Evolutionary conservation across 2,329 filamentous ascomycete species (phyloP).

Genomic region (Talaromyces sp.): DNA sequence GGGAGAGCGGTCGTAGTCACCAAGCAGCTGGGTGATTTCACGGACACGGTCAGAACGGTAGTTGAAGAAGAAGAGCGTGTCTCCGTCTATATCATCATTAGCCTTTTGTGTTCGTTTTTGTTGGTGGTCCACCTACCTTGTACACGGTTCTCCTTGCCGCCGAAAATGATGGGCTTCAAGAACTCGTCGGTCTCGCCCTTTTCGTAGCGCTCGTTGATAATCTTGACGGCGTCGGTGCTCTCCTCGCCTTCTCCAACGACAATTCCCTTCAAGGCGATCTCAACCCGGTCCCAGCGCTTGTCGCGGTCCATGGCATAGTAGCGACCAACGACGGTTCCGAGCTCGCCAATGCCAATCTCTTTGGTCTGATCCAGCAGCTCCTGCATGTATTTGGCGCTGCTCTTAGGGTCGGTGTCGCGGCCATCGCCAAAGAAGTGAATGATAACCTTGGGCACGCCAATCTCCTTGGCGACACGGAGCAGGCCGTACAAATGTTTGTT

Average conservation of each 20-base stretch:
- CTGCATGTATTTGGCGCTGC: slow-evolving; percentile 79
- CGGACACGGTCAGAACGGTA: slow-evolving; percentile 97
- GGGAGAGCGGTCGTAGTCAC: slow-evolving; percentile 85
- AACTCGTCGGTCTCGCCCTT: slow-evolving; percentile 94
- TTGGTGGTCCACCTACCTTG: slow-evolving; percentile 53
- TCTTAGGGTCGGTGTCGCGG: slow-evolving; percentile 96
- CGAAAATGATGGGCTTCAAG: slow-evolving; percentile 93
- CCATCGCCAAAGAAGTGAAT: slow-evolving; percentile 99
- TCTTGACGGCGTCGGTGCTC: slow-evolving; percentile 75
- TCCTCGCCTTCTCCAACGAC: slow-evolving; percentile 82
- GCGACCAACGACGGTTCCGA: slow-evolving; percentile 88
- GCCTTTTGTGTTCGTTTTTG: not conserved
- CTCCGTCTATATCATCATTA: slow-evolving; percentile 57
- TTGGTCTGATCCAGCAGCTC: slow-evolving; percentile 73
- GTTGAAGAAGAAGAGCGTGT: slow-evolving; percentile 99
- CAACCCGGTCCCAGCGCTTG: slow-evolving; percentile 96
- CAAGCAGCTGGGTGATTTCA: slow-evolving; percentile 91
- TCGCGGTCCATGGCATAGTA: slow-evolving; percentile 99
- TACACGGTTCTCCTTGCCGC: slow-evolving; percentile 78
- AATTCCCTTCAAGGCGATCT: slow-evolving; percentile 83
- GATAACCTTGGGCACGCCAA: slow-evolving; percentile 82
- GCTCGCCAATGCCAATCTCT: slow-evolving; percentile 79
- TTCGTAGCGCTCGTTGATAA: slow-evolving; percentile 82
- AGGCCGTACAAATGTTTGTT: slow-evolving; percentile 88
- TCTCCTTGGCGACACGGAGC: slow-evolving; percentile 82